These are phyloP conservation scores for Vitis rupestris DNA, from an alignment of 164 flowering plant genomes.

Conservation along the genomic window DNA sequence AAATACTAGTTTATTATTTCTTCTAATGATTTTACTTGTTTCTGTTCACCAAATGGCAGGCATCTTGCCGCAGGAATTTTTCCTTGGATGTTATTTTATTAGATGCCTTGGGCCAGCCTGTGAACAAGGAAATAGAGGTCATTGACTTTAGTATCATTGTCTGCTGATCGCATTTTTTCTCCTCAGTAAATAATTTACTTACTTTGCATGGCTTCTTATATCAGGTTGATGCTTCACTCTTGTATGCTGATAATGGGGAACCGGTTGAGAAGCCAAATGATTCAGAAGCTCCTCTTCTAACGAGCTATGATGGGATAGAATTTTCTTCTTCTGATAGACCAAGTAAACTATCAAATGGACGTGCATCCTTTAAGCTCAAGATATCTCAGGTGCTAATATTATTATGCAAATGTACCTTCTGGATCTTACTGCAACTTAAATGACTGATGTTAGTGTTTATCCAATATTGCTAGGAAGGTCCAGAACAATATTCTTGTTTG, in stretches of 20 bases:
- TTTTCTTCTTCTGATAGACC: constrained; percentile 66
- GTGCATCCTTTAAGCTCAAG: constrained; percentile 85
- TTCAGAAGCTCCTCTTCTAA: constrained; percentile 77
- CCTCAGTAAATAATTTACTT: not conserved
- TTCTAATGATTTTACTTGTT: not conserved
- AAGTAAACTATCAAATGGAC: constrained; percentile 61
- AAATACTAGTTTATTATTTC: not conserved
- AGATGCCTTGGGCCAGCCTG: constrained; percentile 63
- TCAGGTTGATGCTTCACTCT: constrained; percentile 78
- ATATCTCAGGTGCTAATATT: constrained; percentile 70
- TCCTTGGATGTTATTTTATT: constrained; percentile 60
- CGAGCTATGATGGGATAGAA: constrained; percentile 78
- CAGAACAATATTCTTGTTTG: no score
- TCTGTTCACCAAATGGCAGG: constrained; percentile 38
- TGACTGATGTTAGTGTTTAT: no score
- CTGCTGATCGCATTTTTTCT: not conserved
- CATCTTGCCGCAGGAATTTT: constrained; percentile 78
- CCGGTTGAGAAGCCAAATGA: constrained; percentile 73
- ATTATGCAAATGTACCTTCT: not conserved
- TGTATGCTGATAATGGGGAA: constrained; percentile 64
- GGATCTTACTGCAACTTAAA: not conserved
- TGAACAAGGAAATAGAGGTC: constrained; percentile 67
- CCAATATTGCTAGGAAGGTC: no score
- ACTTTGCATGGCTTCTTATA: constrained; percentile 5
- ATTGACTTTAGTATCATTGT: constrained; percentile 5